A percentile compares a stretch with the other conserved stretches of the same genome.
Conservation (phyloP, 371 early-diverging fungal species). For the Rhizopus microsporus region DNA sequence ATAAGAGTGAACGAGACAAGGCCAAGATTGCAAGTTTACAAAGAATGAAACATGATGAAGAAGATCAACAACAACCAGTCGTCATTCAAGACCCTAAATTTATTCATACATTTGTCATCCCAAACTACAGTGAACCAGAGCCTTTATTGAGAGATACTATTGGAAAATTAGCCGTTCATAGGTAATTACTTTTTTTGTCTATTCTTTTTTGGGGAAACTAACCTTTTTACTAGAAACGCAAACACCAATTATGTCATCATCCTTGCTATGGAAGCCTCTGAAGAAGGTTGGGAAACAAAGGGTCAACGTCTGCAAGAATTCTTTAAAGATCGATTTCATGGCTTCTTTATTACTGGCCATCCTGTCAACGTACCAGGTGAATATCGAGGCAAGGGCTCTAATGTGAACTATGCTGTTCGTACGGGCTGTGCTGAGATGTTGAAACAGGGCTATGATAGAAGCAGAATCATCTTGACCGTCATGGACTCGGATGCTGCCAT, state of each 20-base stretch:
- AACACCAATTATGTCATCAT: constrained; percentile 54
- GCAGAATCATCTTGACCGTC: constrained; percentile 64
- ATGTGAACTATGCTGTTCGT: constrained; percentile 73
- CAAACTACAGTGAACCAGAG: constrained; percentile 64
- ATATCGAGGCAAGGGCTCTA: constrained; percentile 75
- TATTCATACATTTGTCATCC: constrained; percentile 59
- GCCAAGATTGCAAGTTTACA: constrained; percentile 10
- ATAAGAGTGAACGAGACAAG: constrained; percentile 17
- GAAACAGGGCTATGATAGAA: constrained; percentile 41
- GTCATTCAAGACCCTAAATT: constrained; percentile 10
- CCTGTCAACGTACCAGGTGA: constrained; percentile 70
- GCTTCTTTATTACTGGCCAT: constrained; percentile 70
- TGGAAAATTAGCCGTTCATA: constrained; percentile 38
- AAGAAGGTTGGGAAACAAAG: constrained; percentile 59
- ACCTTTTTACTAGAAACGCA: constrained; percentile 32
- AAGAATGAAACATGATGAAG: constrained; percentile 15
- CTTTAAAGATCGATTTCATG: constrained; percentile 51
- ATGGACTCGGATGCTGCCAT: constrained; percentile 53
- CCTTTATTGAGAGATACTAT: constrained; percentile 47
- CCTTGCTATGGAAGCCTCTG: constrained; percentile 81
- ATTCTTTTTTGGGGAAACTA: constrained; percentile 2
- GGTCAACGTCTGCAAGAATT: constrained; percentile 51
- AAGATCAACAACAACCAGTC: constrained; percentile 9
- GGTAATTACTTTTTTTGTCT: constrained; percentile 23
- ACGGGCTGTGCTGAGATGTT: constrained; percentile 34